These are phyloP conservation scores for Cutaneotrichosporon mucoides DNA, from an alignment of 1,284 basidiomycete species.

Conservation along the genomic window DNA sequence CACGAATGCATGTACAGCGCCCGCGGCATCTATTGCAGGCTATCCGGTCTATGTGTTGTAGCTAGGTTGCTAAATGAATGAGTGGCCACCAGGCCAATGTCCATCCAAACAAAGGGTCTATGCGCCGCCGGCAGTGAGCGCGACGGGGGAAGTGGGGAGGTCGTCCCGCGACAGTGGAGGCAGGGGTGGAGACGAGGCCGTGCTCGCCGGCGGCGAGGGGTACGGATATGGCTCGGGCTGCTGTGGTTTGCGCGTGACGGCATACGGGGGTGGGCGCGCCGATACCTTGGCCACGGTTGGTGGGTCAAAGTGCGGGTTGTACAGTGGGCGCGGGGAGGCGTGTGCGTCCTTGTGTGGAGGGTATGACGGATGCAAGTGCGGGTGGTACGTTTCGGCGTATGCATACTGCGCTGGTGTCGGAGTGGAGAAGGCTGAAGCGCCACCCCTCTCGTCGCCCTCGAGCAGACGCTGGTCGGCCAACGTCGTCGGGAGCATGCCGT, in stretches of 20 bases:
- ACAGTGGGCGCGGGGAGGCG: slow-evolving; percentile 37
- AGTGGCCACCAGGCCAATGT: background rate
- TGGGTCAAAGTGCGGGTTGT: slow-evolving; percentile 18
- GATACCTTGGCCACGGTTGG: slow-evolving; percentile 30
- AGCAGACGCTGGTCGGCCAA: slow-evolving; percentile 36
- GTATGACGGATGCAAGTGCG: background rate
- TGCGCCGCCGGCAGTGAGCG: background rate
- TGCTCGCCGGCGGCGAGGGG: slow-evolving; percentile 42
- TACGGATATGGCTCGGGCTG: slow-evolving; percentile 30
- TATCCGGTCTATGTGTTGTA: background rate
- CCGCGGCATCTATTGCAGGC: background rate
- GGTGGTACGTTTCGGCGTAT: background rate
- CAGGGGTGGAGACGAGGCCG: slow-evolving; percentile 33
- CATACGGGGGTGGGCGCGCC: slow-evolving; percentile 16
- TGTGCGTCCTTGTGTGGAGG: slow-evolving; percentile 19
- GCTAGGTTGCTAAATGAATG: background rate
- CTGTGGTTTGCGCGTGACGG: background rate
- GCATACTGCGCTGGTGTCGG: background rate
- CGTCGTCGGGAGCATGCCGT: slow-evolving; percentile 50
- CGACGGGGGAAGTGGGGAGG: background rate
- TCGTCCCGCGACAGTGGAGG: background rate
- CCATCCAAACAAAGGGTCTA: background rate
- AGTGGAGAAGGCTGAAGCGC: background rate
- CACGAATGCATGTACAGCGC: slow-evolving; percentile 2
- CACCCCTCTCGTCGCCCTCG: slow-evolving; percentile 22